A percentile compares a stretch with the other conserved stretches of the same genome.
phyloP scores from a whole-genome alignment of 1,284 basidiomycete species.

The Heliocybe sulcata region DNA sequence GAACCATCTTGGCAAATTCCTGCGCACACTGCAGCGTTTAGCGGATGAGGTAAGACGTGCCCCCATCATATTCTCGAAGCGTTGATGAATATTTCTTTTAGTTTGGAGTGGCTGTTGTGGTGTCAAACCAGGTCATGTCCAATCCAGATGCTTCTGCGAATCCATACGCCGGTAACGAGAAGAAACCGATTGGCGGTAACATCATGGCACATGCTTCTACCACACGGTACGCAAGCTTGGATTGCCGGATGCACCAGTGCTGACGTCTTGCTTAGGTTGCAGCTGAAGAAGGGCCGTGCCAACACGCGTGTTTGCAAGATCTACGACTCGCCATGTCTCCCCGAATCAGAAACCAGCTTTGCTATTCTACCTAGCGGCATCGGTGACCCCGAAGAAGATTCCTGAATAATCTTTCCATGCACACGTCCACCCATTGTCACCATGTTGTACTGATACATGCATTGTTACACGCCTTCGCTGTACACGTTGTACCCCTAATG shows the following conservation, averaged over 20 bases:
- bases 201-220: slow-evolving; percentile 96
- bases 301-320: slow-evolving; percentile 95
- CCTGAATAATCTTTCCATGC: slow-evolving; percentile 19
- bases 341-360: slow-evolving; percentile 95
- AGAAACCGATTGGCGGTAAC: slow-evolving; percentile 97
- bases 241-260: not conserved
- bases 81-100: slow-evolving; percentile 24
- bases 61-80: not conserved
- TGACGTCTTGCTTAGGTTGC: slow-evolving; percentile 45
- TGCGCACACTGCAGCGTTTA: slow-evolving; percentile 87
- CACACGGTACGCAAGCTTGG: slow-evolving; percentile 52
- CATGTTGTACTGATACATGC: slow-evolving; percentile 3
- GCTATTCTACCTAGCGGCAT: slow-evolving; percentile 88
- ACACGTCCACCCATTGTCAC: not conserved
- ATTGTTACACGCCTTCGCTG: not conserved
- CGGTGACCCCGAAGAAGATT: slow-evolving; percentile 87
- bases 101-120: slow-evolving; percentile 97
- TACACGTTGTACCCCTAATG: slow-evolving; percentile 6
- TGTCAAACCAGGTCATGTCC: slow-evolving; percentile 99
- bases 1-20: slow-evolving; percentile 95
- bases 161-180: slow-evolving; percentile 85
- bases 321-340: slow-evolving; percentile 96
- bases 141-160: slow-evolving; percentile 92
- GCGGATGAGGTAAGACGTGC: slow-evolving; percentile 79
- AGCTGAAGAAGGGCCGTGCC: slow-evolving; percentile 90